Evolutionary conservation across 2,329 filamentous ascomycete species (phyloP), one percentile per base, ranked within the genome.

Genomic region (Aspergillus ruber): DNA sequence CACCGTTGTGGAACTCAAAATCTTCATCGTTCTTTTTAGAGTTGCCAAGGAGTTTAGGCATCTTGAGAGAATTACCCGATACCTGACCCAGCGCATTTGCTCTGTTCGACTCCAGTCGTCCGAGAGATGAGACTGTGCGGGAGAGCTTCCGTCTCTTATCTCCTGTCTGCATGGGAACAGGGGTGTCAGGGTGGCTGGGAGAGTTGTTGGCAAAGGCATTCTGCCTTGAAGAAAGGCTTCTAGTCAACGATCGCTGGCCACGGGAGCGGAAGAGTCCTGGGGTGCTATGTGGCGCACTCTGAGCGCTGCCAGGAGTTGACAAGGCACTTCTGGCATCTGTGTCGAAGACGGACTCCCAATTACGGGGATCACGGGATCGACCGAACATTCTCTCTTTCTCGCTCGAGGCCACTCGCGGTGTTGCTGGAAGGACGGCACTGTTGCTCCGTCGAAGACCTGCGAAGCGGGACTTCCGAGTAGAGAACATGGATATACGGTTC

Each of bases 271-370:
- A 77, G 25, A 95, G 76, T 53, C 83, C 88, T 50, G 95, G 93
- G 32, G 87, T 86, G 50, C 86, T 80, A 46, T 55, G 55, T 2
- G 55, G 48, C 2, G 51, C 88, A 6, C 81, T 81, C 62, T 94
- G 88, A 56, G 88, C 83, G 68, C 91, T 86, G 8, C 87, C 86
- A 56, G 88, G 85, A n/a, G 81, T 80, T 18, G 85, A 90, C 47
- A 95, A 73, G 55, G 89, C 86, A 60, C 89, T 88, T 39, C 86
- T 83, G 44, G 80, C 75, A 55, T 93, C 87, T 6, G 84, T 83
- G 62, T 95, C 88, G 59, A 88, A 91, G 71, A 87, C 90, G 48
- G 89, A 89, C 61, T 95, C 88, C 91, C 91, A 96, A 6, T 86
- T 87, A 44, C 90, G 83, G 15, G 90, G 88, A 65, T 96, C 88